Base-by-base conservation (phyloP, 305 asterid species). In the Fraxinus platypoda region DNA sequence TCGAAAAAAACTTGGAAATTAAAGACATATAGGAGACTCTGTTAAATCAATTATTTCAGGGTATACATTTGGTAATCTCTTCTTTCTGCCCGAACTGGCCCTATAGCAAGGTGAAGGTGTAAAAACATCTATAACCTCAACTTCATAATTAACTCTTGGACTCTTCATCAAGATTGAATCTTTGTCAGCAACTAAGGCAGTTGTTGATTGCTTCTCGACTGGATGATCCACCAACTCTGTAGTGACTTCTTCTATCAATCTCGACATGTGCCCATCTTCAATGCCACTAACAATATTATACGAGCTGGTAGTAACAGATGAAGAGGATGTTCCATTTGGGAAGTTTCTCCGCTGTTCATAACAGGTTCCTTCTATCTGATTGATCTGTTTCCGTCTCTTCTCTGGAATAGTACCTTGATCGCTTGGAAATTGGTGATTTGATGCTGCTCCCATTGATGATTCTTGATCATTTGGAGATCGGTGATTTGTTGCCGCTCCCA, bases 11-110 rank as follows among this genome's bases (percentile, higher is more conserved):
- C 43, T 4, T 11, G 35, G 23, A 38, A 64, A 76, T 85, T 68
- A 91, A 70, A 90, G 89, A 83, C 54, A 88, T 81, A 92, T 49
- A 59, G 98, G 98, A 73, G 97, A 94, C 68, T 87, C 88, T 37
- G 99, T 92, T 90, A 95, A 86, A 90, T 95, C 99, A n/a, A 94
- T 93, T 85, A 94, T 86, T 83, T 92, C 95, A 72, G 92, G 90
- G 77, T 66, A 76, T 57, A 74, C 9, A 85, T 66, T 81, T 1
- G 91, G 81, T 81, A 85, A 85, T 82, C 94, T 92, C 88, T 83
- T 94, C 88, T 89, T 90, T 81, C 82, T 81, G 52, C 87, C 87
- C 3, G 82, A 78, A 59, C 84, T 84, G 3, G 43, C 73, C 2
- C 25, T 38, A 75, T 64, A 75, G 87, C 91, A 85, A 74, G 94